A percentile compares a stretch with the other conserved stretches of the same genome.
phyloP scores from a whole-genome alignment of 2,329 filamentous ascomycete species.

The Aspergillus quadrilineatus region DNA sequence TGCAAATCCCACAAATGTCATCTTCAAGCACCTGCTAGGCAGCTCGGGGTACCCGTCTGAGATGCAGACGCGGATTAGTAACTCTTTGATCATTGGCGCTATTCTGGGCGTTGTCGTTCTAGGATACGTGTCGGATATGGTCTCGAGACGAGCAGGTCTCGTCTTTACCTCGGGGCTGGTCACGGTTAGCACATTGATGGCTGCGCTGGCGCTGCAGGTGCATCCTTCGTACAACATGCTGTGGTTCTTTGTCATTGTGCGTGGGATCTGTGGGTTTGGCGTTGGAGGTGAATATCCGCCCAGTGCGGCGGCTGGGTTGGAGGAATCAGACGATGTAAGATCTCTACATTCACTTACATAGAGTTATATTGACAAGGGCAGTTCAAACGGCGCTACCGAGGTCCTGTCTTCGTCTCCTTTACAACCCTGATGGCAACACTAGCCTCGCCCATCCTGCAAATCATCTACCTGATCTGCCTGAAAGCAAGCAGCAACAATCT shows the following conservation, averaged over 20 bases:
- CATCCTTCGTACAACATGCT: constrained; percentile 35
- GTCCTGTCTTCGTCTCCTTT: constrained; percentile 37
- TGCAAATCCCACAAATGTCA: constrained; percentile 35
- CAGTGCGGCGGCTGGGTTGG: constrained; percentile 38
- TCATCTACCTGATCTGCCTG: constrained; percentile 38
- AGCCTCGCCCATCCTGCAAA: constrained; percentile 34
- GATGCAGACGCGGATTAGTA: constrained; percentile 34
- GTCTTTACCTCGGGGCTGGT: constrained; percentile 32
- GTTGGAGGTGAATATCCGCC: constrained; percentile 42
- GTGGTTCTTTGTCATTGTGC: constrained; percentile 40
- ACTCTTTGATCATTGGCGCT: constrained; percentile 31
- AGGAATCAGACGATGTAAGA: constrained; percentile 35
- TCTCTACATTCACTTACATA: no score
- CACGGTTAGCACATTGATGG: constrained; percentile 33
- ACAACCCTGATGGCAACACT: constrained; percentile 38
- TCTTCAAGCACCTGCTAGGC: constrained; percentile 31
- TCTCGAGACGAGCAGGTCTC: constrained; percentile 27
- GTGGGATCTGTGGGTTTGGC: constrained; percentile 39
- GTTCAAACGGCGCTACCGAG: constrained; percentile 28
- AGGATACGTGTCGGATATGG: constrained; percentile 31
- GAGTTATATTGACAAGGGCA: constrained; percentile 1
- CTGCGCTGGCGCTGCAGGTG: constrained; percentile 39
- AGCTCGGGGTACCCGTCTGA: constrained; percentile 23
- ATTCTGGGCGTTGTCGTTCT: constrained; percentile 30
- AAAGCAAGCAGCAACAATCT: constrained; percentile 38